phyloP scores from a whole-genome alignment of 2,329 filamentous ascomycete genomes.

The Diaporthe aspalathi region DNA sequence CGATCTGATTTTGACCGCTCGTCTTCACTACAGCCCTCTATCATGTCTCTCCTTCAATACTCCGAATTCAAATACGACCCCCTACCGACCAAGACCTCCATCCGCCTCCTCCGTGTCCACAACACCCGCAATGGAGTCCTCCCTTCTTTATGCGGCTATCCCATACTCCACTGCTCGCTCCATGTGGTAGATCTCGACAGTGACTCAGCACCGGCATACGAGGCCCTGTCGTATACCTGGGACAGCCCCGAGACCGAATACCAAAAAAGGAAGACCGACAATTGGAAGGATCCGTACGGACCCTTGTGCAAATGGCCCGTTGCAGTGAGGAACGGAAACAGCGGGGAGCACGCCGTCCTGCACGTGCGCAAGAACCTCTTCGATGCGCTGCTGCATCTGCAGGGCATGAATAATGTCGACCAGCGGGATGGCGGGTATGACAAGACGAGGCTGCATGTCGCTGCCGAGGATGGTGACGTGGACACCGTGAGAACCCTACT shows the following conservation, averaged over 20 bases:
- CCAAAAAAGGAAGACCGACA: conserved; percentile 17
- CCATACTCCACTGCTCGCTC: conserved; percentile 12
- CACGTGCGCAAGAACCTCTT: conserved; percentile 30
- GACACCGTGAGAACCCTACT: conserved; percentile 5
- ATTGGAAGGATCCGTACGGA: conserved; percentile 28
- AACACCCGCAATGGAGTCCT: conserved; percentile 14
- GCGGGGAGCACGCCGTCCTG: not conserved
- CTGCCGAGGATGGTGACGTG: not conserved
- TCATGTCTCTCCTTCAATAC: conserved; percentile 10
- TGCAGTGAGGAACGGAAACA: not conserved
- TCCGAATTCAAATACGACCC: conserved; percentile 20
- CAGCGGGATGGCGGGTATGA: not conserved
- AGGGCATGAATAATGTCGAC: conserved; percentile 19
- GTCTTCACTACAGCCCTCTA: not conserved
- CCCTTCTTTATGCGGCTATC: conserved; percentile 3
- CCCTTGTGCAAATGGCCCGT: conserved; percentile 28
- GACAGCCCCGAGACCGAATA: conserved; percentile 24
- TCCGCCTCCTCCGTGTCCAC: conserved; percentile 27
- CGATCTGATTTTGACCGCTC: not conserved
- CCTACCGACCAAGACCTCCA: not conserved
- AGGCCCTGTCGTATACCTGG: conserved; percentile 39
- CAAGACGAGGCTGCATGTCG: conserved; percentile 11
- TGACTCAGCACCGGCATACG: conserved; percentile 42
- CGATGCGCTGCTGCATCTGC: conserved; percentile 21
- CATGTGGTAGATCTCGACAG: conserved; percentile 18